Conservation (phyloP, 2,329 filamentous ascomycete species). For the Alternaria novae-zelandiae region DNA sequence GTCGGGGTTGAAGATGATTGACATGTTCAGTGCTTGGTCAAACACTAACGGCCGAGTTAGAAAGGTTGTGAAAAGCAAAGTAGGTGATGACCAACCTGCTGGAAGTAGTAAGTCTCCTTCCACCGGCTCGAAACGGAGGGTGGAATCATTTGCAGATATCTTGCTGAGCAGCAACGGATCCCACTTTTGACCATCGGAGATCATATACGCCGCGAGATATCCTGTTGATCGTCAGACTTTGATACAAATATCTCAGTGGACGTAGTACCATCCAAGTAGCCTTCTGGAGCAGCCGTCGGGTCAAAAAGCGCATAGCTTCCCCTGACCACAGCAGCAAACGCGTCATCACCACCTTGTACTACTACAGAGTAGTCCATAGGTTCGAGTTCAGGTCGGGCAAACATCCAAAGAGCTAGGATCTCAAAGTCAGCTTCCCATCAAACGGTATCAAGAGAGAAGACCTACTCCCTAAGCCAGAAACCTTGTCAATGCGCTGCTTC, state of each 20-base stretch:
- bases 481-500: background rate
- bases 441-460: background rate
- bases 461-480: background rate
- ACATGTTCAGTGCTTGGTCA: background rate
- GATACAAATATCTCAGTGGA: background rate
- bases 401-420: background rate
- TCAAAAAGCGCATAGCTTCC: background rate
- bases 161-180: background rate
- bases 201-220: background rate
- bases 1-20: conserved; percentile 2
- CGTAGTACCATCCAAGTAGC: background rate
- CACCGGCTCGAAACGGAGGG: background rate
- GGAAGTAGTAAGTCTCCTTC: background rate
- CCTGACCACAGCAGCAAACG: background rate
- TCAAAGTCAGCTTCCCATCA: background rate
- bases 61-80: background rate
- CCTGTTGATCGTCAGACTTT: background rate
- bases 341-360: background rate
- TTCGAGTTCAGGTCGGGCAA: background rate
- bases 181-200: background rate
- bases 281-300: background rate
- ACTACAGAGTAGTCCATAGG: background rate
- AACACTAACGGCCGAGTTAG: background rate
- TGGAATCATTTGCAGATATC: background rate
- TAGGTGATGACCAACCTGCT: background rate